Percentiles rank a stretch among this genome's conserved stretches.
Evolutionary conservation across 208 protist species (phyloP).

Genomic region (Angomonas deanei): DNA sequence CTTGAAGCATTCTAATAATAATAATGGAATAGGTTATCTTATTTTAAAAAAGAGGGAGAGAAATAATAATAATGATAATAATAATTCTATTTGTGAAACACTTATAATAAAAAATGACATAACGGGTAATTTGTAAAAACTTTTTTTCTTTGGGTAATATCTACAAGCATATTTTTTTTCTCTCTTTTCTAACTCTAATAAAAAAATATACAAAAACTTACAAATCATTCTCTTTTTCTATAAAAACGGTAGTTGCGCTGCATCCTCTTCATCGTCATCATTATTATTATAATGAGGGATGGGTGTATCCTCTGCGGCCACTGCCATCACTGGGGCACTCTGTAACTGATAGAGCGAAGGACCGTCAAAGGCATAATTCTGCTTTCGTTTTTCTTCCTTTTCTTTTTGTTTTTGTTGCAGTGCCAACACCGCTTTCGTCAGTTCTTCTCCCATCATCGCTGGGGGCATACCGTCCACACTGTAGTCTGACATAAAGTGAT

Average conservation of each 20-base stretch:
- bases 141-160: too few species aligned
- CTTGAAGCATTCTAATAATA: neutral
- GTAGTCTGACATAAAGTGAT: neutral
- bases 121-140: too few species aligned
- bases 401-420: neutral
- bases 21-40: neutral
- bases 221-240: too few species aligned
- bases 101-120: neutral
- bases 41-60: neutral
- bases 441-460: neutral
- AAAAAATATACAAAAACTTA: too few species aligned
- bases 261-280: too few species aligned
- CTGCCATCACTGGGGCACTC: neutral
- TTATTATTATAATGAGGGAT: too few species aligned
- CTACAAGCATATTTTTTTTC: too few species aligned
- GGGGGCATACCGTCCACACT: neutral
- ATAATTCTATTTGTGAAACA: neutral
- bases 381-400: neutral
- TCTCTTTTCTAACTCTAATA: too few species aligned
- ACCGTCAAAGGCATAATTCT: neutral
- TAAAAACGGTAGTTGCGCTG: neutral
- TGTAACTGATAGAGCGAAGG: neutral
- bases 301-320: neutral
- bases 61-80: neutral
- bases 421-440: neutral